A percentile compares a stretch with the other conserved stretches of the same genome.
Evolutionary conservation across 1,284 basidiomycete species (phyloP).

Genomic region (Boletus mariae): DNA sequence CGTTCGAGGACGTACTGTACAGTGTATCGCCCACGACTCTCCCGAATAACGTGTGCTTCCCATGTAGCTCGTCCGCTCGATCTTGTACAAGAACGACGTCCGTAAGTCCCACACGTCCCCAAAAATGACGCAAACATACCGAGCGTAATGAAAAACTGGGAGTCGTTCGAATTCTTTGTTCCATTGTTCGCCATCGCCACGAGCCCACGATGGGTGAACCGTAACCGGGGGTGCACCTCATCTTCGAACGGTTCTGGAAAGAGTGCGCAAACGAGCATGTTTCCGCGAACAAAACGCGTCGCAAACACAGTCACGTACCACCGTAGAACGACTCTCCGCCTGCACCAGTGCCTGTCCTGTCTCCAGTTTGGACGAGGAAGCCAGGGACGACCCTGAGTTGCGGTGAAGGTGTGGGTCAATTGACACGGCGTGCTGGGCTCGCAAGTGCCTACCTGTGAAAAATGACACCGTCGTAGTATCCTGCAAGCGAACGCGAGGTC

Average conservation of each 20-base stretch:
- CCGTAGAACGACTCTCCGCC: constrained; percentile 93
- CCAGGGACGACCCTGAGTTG: constrained; percentile 67
- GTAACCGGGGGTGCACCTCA: constrained; percentile 89
- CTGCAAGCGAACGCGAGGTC: constrained; percentile 38
- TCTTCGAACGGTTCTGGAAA: constrained; percentile 82
- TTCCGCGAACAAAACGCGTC: not conserved
- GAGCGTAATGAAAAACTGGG: constrained; percentile 89
- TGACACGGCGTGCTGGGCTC: not conserved
- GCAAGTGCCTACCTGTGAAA: constrained; percentile 72
- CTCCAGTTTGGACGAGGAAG: constrained; percentile 95
- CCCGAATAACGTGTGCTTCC: constrained; percentile 87
- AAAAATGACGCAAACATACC: constrained; percentile 42
- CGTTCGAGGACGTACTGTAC: constrained; percentile 60
- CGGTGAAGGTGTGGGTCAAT: not conserved
- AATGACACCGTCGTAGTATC: constrained; percentile 93
- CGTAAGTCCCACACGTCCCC: not conserved
- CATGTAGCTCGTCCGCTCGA: constrained; percentile 83
- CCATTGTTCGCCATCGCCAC: constrained; percentile 94
- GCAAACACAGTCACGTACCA: constrained; percentile 44
- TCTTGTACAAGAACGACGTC: constrained; percentile 42
- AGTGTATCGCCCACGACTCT: constrained; percentile 78
- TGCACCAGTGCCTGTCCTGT: constrained; percentile 85
- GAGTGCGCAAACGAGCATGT: not conserved
- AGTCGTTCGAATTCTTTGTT: constrained; percentile 79
- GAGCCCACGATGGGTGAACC: constrained; percentile 81